Percentiles rank a stretch among this genome's conserved stretches.
Evolutionary conservation across 805 yeast genomes (phyloP).

Genomic region (Kodamaea hsintzibuensis): DNA sequence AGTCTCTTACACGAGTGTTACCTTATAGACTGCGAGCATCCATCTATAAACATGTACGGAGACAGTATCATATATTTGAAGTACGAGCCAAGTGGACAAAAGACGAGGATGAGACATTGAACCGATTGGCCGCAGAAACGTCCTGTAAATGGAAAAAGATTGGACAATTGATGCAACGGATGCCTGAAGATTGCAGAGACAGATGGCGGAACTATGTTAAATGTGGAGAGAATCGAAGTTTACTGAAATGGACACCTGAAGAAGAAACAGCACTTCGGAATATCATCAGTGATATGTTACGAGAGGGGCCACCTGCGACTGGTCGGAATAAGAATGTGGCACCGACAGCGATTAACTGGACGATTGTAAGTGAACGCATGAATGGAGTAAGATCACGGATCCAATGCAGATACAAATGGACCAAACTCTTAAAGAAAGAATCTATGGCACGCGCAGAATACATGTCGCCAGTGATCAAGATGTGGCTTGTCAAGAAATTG

Average conservation of each 20-base stretch:
- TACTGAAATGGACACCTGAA: conserved; percentile 74
- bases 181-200: conserved; percentile 98
- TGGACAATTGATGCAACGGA: conserved; percentile 77
- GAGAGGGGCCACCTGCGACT: conserved; percentile 7
- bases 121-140: conserved; percentile 59
- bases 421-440: conserved; percentile 68
- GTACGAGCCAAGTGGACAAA: conserved; percentile 89
- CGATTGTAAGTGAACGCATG: conserved; percentile 85
- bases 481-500: conserved; percentile 39
- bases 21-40: conserved; percentile 88
- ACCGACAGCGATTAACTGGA: conserved; percentile 74
- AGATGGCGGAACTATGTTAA: conserved; percentile 95
- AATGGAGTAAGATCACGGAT: conserved; percentile 86
- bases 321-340: background rate
- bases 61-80: conserved; percentile 84
- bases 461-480: conserved; percentile 34
- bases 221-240: conserved; percentile 76
- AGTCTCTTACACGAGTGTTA: conserved; percentile 68
- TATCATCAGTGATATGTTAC: conserved; percentile 53
- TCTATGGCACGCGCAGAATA: conserved; percentile 29
- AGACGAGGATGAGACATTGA: conserved; percentile 73
- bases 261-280: conserved; percentile 65
- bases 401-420: conserved; percentile 96
- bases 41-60: conserved; percentile 87
- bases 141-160: conserved; percentile 89